phyloP scores from a whole-genome alignment of 371 early-diverging fungal genomes.

The Mortierella sp. region DNA sequence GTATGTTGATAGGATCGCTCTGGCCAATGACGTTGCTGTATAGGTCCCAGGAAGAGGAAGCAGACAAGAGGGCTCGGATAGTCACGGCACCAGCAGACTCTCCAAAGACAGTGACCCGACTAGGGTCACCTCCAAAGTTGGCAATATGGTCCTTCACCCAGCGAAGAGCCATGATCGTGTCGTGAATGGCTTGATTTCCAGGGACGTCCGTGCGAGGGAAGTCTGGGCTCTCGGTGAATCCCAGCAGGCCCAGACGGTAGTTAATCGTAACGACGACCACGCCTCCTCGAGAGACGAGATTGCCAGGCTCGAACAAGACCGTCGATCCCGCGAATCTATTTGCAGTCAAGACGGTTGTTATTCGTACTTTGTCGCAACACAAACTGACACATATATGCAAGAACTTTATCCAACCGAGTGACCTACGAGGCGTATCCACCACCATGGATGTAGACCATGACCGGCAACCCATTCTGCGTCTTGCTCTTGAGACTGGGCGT shows the following conservation, averaged over 20 bases:
- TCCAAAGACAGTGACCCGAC: constrained; percentile 60
- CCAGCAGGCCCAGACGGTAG: constrained; percentile 61
- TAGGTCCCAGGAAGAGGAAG: constrained; percentile 30
- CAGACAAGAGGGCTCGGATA: constrained; percentile 40
- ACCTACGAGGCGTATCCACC: constrained; percentile 25
- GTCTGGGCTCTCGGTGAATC: constrained; percentile 40
- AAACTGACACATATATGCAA: background rate
- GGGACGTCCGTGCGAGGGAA: constrained; percentile 26
- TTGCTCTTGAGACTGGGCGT: constrained; percentile 46
- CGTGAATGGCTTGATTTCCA: constrained; percentile 31
- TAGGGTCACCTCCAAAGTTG: constrained; percentile 63
- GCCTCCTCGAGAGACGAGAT: constrained; percentile 49
- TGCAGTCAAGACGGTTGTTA: background rate
- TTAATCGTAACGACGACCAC: constrained; percentile 55
- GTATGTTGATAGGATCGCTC: constrained; percentile 35
- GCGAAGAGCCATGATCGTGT: constrained; percentile 53
- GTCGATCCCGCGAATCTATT: constrained; percentile 24
- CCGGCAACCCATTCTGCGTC: constrained; percentile 39
- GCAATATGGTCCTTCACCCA: constrained; percentile 65
- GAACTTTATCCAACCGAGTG: background rate
- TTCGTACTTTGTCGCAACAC: background rate
- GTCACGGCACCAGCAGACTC: constrained; percentile 62
- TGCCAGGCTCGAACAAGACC: constrained; percentile 37
- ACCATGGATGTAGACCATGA: constrained; percentile 52
- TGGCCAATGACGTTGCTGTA: constrained; percentile 36